Conservation (phyloP, 1,284 basidiomycete genomes). For the Lentinus polychrous region DNA sequence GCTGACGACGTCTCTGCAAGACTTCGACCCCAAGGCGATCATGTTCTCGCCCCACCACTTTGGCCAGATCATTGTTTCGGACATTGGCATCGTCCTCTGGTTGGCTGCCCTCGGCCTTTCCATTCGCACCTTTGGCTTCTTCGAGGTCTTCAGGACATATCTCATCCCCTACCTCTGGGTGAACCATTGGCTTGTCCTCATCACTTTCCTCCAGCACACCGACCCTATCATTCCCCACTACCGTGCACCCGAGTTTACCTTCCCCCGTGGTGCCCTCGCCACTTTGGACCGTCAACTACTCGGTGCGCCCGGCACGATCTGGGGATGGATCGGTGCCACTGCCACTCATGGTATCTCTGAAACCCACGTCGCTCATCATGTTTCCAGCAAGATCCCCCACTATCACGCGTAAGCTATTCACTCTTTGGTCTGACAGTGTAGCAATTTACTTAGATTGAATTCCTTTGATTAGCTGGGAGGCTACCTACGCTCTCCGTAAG, state of each 20-base stretch:
- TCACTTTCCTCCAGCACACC: constrained; percentile 97
- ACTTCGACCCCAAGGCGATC: constrained; percentile 76
- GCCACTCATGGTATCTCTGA: constrained; percentile 87
- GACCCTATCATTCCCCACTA: constrained; percentile 95
- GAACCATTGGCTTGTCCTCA: constrained; percentile 88
- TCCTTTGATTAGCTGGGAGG: constrained; percentile 67
- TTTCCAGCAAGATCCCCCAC: constrained; percentile 91
- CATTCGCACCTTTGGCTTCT: constrained; percentile 64
- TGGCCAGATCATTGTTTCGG: constrained; percentile 77
- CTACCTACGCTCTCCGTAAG: constrained; percentile 81
- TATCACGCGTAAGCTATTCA: constrained; percentile 59
- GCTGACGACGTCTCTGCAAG: constrained; percentile 29
- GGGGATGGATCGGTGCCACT: constrained; percentile 75
- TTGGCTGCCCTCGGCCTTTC: constrained; percentile 54
- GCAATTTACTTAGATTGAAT: not conserved
- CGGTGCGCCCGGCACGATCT: constrained; percentile 68
- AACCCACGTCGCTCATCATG: constrained; percentile 90
- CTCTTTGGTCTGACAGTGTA: not conserved
- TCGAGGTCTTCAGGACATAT: constrained; percentile 78
- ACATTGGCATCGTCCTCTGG: constrained; percentile 79
- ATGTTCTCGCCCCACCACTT: constrained; percentile 87
- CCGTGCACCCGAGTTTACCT: constrained; percentile 86
- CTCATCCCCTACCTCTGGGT: constrained; percentile 87
- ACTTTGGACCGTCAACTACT: constrained; percentile 89
- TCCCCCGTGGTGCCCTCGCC: constrained; percentile 89